Conservation (phyloP, 306 rosid species). For the Macrotyloma uniflorum region DNA sequence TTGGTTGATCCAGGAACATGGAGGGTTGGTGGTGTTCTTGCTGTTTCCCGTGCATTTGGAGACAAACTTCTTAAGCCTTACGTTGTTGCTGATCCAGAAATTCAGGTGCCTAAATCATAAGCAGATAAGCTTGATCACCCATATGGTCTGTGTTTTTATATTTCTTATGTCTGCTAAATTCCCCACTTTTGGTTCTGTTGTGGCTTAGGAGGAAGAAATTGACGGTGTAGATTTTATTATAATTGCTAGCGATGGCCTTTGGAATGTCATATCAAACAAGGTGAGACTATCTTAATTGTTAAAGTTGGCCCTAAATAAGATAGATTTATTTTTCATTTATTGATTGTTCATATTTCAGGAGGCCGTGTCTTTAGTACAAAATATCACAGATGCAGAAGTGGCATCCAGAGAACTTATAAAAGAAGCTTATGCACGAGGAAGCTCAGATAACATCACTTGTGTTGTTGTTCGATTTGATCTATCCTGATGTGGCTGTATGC, state of each 20-base stretch:
- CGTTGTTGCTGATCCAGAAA: conserved; percentile 94
- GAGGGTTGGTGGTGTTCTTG: conserved; percentile 96
- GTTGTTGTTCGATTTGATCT: conserved; percentile 80
- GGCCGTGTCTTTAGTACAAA: conserved; percentile 73
- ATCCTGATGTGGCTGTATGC: conserved; percentile 44
- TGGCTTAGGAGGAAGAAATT: conserved; percentile 77
- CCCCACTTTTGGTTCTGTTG: conserved; percentile 17
- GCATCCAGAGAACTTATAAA: conserved; percentile 73
- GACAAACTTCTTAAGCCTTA: conserved; percentile 81
- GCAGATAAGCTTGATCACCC: conserved; percentile 14
- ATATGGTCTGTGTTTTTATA: conserved; percentile 20
- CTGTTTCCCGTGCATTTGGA: conserved; percentile 95
- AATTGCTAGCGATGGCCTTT: conserved; percentile 89
- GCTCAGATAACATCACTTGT: conserved; percentile 90
- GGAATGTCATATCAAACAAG: conserved; percentile 87
- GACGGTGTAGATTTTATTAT: conserved; percentile 78
- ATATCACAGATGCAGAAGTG: conserved; percentile 71
- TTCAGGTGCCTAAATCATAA: conserved; percentile 56
- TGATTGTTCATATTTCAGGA: conserved; percentile 57
- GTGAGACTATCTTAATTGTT: conserved; percentile 49
- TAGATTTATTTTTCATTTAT: neutral
- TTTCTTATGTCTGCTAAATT: conserved; percentile 31
- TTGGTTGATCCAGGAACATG: conserved; percentile 71
- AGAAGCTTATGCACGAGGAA: conserved; percentile 81
- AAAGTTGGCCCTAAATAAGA: neutral